These are phyloP conservation scores for Coleophoma cylindrospora DNA, from an alignment of 2,329 filamentous ascomycete species.

Conservation along the genomic window DNA sequence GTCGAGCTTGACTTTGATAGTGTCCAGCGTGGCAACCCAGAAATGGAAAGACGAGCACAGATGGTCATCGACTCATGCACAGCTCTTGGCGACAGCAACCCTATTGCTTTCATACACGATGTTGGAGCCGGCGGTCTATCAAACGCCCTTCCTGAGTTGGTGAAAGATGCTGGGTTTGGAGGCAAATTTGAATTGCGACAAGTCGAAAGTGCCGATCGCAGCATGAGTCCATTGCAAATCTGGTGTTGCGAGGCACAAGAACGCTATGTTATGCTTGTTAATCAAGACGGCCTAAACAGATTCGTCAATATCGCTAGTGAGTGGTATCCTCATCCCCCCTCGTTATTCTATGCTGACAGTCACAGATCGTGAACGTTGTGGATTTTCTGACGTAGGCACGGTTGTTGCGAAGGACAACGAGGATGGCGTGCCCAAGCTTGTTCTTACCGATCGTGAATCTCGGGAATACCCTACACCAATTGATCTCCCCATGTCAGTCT, in stretches of 20 bases:
- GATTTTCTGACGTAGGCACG: constrained; percentile 84
- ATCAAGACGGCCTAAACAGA: constrained; percentile 72
- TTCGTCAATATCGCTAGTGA: constrained; percentile 61
- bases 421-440: constrained; percentile 61
- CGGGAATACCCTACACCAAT: constrained; percentile 72
- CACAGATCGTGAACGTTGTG: constrained; percentile 75
- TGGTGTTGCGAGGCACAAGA: constrained; percentile 99
- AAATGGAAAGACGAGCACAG: constrained; percentile 91
- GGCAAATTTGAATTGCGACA: constrained; percentile 93
- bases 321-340: constrained; percentile 14
- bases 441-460: constrained; percentile 78
- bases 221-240: constrained; percentile 94
- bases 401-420: constrained; percentile 57
- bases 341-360: constrained; percentile 8
- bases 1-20: constrained; percentile 95
- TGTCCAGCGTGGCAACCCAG: constrained; percentile 94
- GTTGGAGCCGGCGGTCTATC: constrained; percentile 90
- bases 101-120: constrained; percentile 96
- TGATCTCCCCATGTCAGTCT: constrained; percentile 79
- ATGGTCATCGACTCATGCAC: constrained; percentile 97
- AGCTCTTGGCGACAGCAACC: constrained; percentile 76
- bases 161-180: constrained; percentile 86
- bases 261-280: constrained; percentile 87
- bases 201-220: constrained; percentile 81
- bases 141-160: constrained; percentile 78